Evolutionary conservation across 768 basidiomycete genomes (phyloP).

Genomic region (Kwoniella dejecticola): DNA sequence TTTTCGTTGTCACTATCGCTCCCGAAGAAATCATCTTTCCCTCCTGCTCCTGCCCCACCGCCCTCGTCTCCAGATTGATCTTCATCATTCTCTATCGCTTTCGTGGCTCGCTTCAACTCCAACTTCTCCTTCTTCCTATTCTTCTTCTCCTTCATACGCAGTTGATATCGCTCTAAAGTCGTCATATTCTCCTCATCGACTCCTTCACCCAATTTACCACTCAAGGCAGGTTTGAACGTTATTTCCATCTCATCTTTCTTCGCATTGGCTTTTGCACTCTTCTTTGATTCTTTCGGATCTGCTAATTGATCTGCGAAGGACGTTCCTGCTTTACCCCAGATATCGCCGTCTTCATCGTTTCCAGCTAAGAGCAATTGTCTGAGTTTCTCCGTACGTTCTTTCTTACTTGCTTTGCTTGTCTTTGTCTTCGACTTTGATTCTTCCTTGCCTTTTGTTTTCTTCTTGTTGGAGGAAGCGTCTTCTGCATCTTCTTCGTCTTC

Average conservation of each 20-base stretch:
- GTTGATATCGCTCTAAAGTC: slow-evolving; percentile 82
- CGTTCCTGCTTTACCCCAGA: slow-evolving; percentile 68
- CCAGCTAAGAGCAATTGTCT: slow-evolving; percentile 74
- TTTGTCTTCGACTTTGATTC: slow-evolving; percentile 39
- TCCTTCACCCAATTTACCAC: slow-evolving; percentile 9
- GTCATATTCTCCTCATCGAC: slow-evolving; percentile 68
- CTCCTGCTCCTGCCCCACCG: slow-evolving; percentile 3
- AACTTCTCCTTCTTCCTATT: slow-evolving; percentile 75
- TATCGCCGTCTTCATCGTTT: slow-evolving; percentile 66
- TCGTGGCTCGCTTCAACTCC: slow-evolving; percentile 52
- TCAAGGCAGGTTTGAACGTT: slow-evolving; percentile 86
- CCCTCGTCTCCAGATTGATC: slow-evolving; percentile 6
- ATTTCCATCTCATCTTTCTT: slow-evolving; percentile 81
- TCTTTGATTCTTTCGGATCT: slow-evolving; percentile 26
- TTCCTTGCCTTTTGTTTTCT: slow-evolving; percentile 26
- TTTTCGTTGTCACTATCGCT: slow-evolving; percentile 55
- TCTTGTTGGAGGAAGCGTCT: slow-evolving; percentile 56
- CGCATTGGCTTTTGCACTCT: slow-evolving; percentile 20
- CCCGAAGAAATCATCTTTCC: slow-evolving; percentile 77
- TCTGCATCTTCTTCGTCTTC: slow-evolving; percentile 59
- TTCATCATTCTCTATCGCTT: slow-evolving; percentile 34
- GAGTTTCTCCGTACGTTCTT: slow-evolving; percentile 66
- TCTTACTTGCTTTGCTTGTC: slow-evolving; percentile 56
- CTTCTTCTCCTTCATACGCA: slow-evolving; percentile 86
- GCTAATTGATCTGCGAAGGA: slow-evolving; percentile 30